These are phyloP conservation scores for Petrea volubilis DNA, from an alignment of 257 asterid species.

Conservation along the genomic window DNA sequence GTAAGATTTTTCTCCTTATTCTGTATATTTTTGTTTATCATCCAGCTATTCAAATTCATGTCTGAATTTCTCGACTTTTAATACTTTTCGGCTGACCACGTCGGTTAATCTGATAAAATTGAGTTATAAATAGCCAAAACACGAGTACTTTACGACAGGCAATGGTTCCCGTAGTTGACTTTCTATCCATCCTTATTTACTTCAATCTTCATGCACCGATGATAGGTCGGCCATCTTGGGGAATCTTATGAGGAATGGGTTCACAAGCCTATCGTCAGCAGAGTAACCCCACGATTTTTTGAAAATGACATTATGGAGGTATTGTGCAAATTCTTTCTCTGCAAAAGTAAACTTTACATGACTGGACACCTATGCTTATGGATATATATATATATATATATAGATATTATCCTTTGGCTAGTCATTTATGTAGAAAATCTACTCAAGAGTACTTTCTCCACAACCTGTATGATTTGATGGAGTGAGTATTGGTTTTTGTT, in stretches of 20 bases:
- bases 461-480: not conserved
- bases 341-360: not conserved
- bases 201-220: constrained; percentile 17
- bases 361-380: not conserved
- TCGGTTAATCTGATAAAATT: not conserved
- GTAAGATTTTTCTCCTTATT: constrained; percentile 29
- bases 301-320: constrained; percentile 57
- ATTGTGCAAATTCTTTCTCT: constrained; percentile 3
- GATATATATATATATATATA: no score
- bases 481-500: not conserved
- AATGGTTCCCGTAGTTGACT: not conserved
- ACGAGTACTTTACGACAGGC: not conserved
- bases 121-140: not conserved
- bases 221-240: constrained; percentile 87
- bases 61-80: not conserved
- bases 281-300: constrained; percentile 65
- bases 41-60: not conserved
- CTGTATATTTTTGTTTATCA: not conserved
- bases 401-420: not conserved
- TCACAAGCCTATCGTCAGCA: constrained; percentile 67
- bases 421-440: not conserved
- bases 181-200: not conserved
- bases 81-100: not conserved
- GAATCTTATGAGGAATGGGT: constrained; percentile 77
- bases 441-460: not conserved